Percentiles rank a stretch among this genome's conserved stretches.
Conservation (phyloP, 179 eudicot species). For the Nepenthes alata region DNA sequence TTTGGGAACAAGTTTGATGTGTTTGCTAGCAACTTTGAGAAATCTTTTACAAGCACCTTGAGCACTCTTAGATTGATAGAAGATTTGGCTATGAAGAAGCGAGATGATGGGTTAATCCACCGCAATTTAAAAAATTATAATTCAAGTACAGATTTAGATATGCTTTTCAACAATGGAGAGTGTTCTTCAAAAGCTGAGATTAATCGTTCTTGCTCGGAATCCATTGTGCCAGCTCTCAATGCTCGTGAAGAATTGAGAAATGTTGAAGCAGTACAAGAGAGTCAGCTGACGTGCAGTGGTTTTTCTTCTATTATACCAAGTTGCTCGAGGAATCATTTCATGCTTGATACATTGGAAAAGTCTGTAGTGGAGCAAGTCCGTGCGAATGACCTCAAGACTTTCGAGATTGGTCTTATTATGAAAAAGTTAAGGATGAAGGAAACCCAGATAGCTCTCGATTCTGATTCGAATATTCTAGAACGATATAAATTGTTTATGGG, state of each 20-base stretch:
- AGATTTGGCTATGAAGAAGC: conserved; percentile 27
- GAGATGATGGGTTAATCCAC: conserved; percentile 11
- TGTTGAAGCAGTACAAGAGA: conserved; percentile 25
- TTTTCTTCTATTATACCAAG: conserved; percentile 15
- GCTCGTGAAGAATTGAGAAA: conserved; percentile 13
- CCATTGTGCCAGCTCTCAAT: conserved; percentile 1
- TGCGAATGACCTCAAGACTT: conserved; percentile 64
- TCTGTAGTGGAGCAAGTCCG: conserved; percentile 67
- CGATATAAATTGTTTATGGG: conserved; percentile 74
- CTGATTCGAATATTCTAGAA: conserved; percentile 56
- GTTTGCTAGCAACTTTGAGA: conserved; percentile 61
- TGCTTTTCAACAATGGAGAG: conserved; percentile 11
- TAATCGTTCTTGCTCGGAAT: conserved; percentile 12
- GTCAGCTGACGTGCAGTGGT: conserved; percentile 18
- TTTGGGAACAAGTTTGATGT: conserved; percentile 69
- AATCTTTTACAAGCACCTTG: conserved; percentile 70
- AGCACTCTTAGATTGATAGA: conserved; percentile 55
- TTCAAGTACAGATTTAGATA: conserved; percentile 13
- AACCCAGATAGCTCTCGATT: conserved; percentile 43
- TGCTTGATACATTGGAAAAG: conserved; percentile 41
- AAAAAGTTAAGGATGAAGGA: conserved; percentile 62
- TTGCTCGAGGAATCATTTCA: conserved; percentile 20
- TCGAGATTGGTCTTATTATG: conserved; percentile 66
- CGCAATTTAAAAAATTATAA: conserved; percentile 11
- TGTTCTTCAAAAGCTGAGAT: conserved; percentile 16